Evolutionary conservation across 805 yeast species (phyloP).

Genomic region (Phaffomyces thermotolerans): DNA sequence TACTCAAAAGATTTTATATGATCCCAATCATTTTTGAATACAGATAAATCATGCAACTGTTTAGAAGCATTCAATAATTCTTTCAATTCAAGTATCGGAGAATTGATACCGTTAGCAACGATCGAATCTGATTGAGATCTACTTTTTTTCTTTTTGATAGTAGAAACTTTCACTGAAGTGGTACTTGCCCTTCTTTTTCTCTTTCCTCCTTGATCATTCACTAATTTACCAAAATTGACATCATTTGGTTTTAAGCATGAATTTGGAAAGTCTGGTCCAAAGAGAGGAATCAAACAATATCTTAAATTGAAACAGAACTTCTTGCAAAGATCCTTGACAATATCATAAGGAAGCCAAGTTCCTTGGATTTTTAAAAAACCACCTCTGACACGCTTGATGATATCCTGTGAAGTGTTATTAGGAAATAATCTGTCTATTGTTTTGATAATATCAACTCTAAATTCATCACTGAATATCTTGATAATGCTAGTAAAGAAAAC

Average conservation of each 20-base stretch:
- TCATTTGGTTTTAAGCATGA: constrained; percentile 24
- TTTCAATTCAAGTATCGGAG: constrained; percentile 19
- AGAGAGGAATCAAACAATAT: constrained; percentile 67
- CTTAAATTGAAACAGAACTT: constrained; percentile 75
- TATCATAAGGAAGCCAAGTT: constrained; percentile 76
- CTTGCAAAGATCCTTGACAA: constrained; percentile 61
- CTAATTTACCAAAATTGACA: constrained; percentile 18
- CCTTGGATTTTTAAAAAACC: constrained; percentile 92
- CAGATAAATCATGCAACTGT: constrained; percentile 22
- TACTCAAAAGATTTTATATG: constrained; percentile 15
- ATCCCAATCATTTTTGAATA: background rate
- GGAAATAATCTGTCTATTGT: constrained; percentile 33
- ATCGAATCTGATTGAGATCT: constrained; percentile 21
- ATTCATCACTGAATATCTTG: constrained; percentile 58
- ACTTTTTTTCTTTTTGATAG: constrained; percentile 4
- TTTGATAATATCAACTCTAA: constrained; percentile 72
- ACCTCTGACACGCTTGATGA: constrained; percentile 68
- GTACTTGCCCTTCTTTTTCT: constrained; percentile 10
- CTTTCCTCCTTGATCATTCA: constrained; percentile 8
- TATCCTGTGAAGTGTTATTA: constrained; percentile 11
- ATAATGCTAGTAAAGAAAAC: constrained; percentile 86
- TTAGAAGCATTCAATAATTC: constrained; percentile 24
- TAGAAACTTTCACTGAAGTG: background rate
- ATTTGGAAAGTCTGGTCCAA: constrained; percentile 56
- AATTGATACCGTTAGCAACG: background rate